Conservation (phyloP, 2,329 filamentous ascomycete genomes). For the Aspergillus udagawae region DNA sequence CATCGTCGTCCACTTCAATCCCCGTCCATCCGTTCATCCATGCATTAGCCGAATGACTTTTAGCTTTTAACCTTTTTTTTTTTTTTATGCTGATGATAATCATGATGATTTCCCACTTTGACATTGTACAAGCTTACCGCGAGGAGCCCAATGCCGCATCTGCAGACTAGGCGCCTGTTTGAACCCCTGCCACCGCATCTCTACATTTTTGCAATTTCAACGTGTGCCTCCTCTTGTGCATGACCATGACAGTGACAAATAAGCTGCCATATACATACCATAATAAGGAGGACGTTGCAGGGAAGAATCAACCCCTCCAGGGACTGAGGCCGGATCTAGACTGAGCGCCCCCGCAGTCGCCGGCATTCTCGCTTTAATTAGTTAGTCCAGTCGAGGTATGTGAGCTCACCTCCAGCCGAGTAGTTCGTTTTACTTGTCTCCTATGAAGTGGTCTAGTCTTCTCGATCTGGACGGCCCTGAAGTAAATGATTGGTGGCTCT, state of each 20-base stretch:
- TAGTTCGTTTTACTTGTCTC: not conserved
- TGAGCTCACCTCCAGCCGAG: not conserved
- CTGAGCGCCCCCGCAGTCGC: slow-evolving; percentile 2
- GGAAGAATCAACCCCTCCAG: not conserved
- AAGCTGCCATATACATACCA: not conserved
- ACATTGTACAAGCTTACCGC: not conserved
- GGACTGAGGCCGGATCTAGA: not conserved
- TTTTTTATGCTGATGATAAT: not conserved
- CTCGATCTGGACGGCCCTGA: not conserved
- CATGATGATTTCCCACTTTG: not conserved
- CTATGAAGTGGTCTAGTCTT: not conserved
- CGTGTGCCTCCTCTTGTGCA: not conserved
- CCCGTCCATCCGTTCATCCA: not conserved
- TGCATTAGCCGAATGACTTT: not conserved
- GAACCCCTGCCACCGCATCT: not conserved
- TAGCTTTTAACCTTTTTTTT: not conserved
- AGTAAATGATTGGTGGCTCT: not conserved
- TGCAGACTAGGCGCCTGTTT: not conserved
- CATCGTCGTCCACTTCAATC: not conserved
- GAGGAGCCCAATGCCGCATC: not conserved
- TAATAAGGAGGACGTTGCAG: not conserved
- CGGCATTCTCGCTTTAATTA: not conserved
- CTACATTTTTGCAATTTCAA: not conserved
- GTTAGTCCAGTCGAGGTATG: not conserved
- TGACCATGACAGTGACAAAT: not conserved